Percentiles rank a stretch among this genome's conserved stretches.
These are phyloP conservation scores for Picochlorum sp. DNA, from an alignment of 139 green algal species.

Conservation along the genomic window DNA sequence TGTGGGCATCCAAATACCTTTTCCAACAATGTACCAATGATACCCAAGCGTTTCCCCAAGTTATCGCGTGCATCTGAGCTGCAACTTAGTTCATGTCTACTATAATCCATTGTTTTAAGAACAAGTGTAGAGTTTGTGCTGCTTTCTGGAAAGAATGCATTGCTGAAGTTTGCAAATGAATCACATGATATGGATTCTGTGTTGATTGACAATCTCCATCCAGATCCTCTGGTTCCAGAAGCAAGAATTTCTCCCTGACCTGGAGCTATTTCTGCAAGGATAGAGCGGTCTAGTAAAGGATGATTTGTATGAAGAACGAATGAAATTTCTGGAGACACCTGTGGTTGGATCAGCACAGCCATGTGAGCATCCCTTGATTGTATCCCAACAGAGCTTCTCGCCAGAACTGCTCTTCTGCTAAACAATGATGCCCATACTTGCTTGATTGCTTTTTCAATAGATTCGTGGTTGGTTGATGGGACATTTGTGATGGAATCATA, in stretches of 20 bases:
- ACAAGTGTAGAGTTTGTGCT: constrained; percentile 14
- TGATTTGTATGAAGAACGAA: constrained; percentile 86
- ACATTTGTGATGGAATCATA: constrained; percentile 88
- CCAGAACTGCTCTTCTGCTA: constrained; percentile 75
- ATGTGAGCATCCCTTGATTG: constrained; percentile 66
- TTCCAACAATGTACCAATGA: constrained; percentile 59
- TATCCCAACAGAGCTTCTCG: constrained; percentile 51
- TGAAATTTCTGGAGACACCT: constrained; percentile 56
- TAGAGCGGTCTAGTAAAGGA: constrained; percentile 38
- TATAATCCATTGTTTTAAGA: constrained; percentile 75
- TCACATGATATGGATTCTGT: constrained; percentile 57
- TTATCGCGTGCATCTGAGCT: constrained; percentile 11
- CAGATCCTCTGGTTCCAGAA: constrained; percentile 66
- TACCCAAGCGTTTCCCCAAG: constrained; percentile 41
- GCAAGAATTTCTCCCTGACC: constrained; percentile 92
- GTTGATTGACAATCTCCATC: constrained; percentile 77
- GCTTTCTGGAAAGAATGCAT: constrained; percentile 44
- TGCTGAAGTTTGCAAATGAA: constrained; percentile 89
- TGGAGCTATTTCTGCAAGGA: constrained; percentile 76
- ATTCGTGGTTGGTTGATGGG: constrained; percentile 22
- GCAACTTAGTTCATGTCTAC: constrained; percentile 32
- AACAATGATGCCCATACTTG: constrained; percentile 89
- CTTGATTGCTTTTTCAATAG: constrained; percentile 48
- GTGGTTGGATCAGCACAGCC: constrained; percentile 82
- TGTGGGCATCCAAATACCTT: constrained; percentile 60